Percentiles rank a stretch among this genome's conserved stretches.
phyloP scores from a whole-genome alignment of 73 alveolate species.

The Paramecium tetraurelia region DNA sequence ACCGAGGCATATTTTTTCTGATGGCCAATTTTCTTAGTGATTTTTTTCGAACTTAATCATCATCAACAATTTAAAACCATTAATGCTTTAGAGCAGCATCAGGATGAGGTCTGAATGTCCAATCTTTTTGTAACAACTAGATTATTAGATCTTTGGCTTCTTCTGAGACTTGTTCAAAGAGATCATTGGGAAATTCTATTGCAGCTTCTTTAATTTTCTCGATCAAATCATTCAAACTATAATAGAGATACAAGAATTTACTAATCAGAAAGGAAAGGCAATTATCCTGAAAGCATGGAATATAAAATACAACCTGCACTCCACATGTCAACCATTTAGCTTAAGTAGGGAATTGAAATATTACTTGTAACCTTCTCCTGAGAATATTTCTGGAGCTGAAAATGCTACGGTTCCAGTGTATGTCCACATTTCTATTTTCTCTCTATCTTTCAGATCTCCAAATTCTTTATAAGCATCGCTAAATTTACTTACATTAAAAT shows the following conservation, averaged over 20 bases:
- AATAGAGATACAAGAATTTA: not conserved
- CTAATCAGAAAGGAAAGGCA: slow-evolving; percentile 48
- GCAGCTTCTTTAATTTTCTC: slow-evolving; percentile 30
- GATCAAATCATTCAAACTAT: slow-evolving; percentile 28
- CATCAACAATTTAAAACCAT: not conserved
- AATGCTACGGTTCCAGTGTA: slow-evolving; percentile 59
- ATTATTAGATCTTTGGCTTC: slow-evolving; percentile 12
- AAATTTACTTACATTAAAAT: slow-evolving; percentile 55
- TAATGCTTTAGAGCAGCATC: not conserved
- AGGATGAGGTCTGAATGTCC: not conserved
- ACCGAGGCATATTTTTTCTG: not conserved
- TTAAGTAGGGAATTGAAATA: not conserved
- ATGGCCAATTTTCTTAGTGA: not conserved
- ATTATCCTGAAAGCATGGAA: slow-evolving; percentile 53
- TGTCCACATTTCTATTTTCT: slow-evolving; percentile 56
- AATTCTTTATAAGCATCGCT: slow-evolving; percentile 51
- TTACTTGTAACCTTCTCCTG: slow-evolving; percentile 44
- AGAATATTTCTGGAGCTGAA: slow-evolving; percentile 57
- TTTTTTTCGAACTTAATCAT: not conserved
- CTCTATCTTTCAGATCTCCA: slow-evolving; percentile 20
- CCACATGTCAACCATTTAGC: slow-evolving; percentile 61
- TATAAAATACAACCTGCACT: slow-evolving; percentile 56
- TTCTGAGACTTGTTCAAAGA: slow-evolving; percentile 14
- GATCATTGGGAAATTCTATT: not conserved
- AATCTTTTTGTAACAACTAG: not conserved